phyloP scores from a whole-genome alignment of 768 basidiomycete species.

The Suillus plorans region DNA sequence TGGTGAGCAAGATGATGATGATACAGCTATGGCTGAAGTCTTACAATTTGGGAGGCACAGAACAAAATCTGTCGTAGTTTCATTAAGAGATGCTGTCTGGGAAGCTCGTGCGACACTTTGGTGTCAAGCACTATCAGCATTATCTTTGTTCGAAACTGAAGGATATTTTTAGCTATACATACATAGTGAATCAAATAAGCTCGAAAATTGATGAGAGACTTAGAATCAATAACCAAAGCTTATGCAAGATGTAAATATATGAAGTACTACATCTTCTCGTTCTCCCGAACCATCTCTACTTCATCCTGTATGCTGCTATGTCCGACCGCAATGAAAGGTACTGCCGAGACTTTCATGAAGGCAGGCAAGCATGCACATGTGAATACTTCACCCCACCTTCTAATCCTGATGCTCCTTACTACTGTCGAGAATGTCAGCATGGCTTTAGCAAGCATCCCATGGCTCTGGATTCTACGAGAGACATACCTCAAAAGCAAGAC shows the following conservation, averaged over 20 bases:
- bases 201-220: neutral
- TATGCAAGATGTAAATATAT: neutral
- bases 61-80: slow-evolving; percentile 8
- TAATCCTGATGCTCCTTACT: neutral
- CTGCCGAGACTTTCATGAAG: neutral
- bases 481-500: neutral
- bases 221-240: neutral
- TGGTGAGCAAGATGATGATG: slow-evolving; percentile 13
- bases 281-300: neutral
- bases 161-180: neutral
- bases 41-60: slow-evolving; percentile 7
- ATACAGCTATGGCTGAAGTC: slow-evolving; percentile 10
- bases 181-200: neutral
- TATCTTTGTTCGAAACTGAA: slow-evolving; percentile 6
- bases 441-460: slow-evolving; percentile 4
- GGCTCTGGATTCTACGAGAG: neutral
- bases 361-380: slow-evolving; percentile 1
- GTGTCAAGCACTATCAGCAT: slow-evolving; percentile 13
- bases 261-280: neutral
- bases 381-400: neutral
- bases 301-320: neutral
- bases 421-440: slow-evolving; percentile 6
- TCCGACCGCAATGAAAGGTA: neutral
- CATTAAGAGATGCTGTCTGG: slow-evolving; percentile 13
- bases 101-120: slow-evolving; percentile 14